phyloP scores from a whole-genome alignment of 2,329 filamentous ascomycete species.

The Westerdykella aurantiaca region DNA sequence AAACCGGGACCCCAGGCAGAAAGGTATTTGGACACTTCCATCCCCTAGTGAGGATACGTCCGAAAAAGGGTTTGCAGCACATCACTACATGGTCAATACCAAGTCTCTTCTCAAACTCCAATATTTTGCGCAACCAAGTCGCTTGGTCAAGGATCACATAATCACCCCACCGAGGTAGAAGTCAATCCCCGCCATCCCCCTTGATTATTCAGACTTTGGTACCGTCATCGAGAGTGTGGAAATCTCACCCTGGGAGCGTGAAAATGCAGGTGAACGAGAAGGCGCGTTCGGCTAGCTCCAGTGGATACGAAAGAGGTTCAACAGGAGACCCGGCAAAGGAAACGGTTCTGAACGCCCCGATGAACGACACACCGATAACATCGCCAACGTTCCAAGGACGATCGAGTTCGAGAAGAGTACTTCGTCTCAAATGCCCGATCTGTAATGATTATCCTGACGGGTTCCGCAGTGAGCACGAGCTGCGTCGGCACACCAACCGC shows the following conservation, averaged over 20 bases:
- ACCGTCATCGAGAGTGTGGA: neutral
- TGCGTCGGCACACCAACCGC: constrained; percentile 50
- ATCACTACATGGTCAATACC: neutral
- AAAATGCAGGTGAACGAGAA: constrained; percentile 19
- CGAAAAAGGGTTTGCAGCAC: neutral
- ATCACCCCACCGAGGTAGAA: constrained; percentile 27
- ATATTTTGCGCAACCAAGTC: neutral
- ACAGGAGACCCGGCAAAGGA: constrained; percentile 14
- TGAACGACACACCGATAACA: constrained; percentile 21
- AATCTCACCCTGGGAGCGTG: constrained; percentile 3
- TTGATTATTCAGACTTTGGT: constrained; percentile 17
- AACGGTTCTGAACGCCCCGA: constrained; percentile 25
- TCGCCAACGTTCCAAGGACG: constrained; percentile 28
- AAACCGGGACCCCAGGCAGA: constrained; percentile 34
- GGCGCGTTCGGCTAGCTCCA: neutral
- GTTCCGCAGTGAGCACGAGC: constrained; percentile 80
- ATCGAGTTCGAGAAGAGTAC: constrained; percentile 28
- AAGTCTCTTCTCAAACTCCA: neutral
- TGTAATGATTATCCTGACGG: constrained; percentile 71
- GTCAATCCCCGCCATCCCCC: constrained; percentile 15
- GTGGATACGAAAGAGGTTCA: neutral
- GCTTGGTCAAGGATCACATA: constrained; percentile 2
- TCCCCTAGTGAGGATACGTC: constrained; percentile 12
- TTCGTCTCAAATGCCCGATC: constrained; percentile 49
- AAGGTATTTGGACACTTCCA: constrained; percentile 26